phyloP scores from a whole-genome alignment of 345 rosid genomes.

The Pelargonium nanum region DNA sequence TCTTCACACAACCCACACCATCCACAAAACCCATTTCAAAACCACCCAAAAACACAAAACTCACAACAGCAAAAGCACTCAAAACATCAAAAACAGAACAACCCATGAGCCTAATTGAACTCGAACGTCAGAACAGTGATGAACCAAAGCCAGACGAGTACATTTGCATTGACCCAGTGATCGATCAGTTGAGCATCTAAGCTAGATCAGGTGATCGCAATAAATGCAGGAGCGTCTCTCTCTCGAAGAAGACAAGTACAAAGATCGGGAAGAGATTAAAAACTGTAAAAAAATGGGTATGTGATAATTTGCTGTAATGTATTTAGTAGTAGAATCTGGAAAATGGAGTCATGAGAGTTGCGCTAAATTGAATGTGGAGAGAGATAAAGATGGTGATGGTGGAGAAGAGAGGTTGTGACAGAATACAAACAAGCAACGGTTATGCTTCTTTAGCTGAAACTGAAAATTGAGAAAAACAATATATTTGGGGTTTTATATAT shows the following conservation, averaged over 20 bases:
- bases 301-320: background rate
- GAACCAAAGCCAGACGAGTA: background rate
- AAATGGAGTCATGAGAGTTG: slow-evolving; percentile 12
- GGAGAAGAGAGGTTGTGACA: slow-evolving; percentile 13
- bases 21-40: slow-evolving; percentile 11
- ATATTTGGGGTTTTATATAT: background rate
- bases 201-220: slow-evolving; percentile 27
- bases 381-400: slow-evolving; percentile 7
- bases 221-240: slow-evolving; percentile 45
- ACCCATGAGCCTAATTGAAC: background rate
- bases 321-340: background rate
- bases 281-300: background rate
- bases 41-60: slow-evolving; percentile 3
- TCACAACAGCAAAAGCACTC: slow-evolving; percentile 11
- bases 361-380: slow-evolving; percentile 12
- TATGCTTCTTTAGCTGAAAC: slow-evolving; percentile 17
- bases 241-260: background rate
- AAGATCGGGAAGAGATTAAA: background rate
- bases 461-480: background rate
- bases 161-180: background rate
- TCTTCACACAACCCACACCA: slow-evolving; percentile 2
- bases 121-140: background rate
- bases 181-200: background rate
- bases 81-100: background rate
- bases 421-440: slow-evolving; percentile 15